A percentile compares a stretch with the other conserved stretches of the same genome.
phyloP scores from a whole-genome alignment of 345 rosid species.

The Gossypium longicalyx region DNA sequence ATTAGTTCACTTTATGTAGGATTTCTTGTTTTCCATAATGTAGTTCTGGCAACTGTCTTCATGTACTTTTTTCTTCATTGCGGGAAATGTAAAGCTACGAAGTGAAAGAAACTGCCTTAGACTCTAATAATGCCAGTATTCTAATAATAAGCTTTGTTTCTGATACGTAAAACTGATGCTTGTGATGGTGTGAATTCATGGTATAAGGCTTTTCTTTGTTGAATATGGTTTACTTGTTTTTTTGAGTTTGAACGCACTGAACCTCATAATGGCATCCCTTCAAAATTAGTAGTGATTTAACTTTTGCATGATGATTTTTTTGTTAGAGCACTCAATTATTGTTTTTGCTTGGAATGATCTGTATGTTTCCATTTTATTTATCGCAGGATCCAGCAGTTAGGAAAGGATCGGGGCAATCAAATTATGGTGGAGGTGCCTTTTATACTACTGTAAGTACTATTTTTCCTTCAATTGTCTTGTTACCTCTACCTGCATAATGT shows the following conservation, averaged over 20 bases:
- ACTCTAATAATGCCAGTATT: background rate
- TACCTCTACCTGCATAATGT: background rate
- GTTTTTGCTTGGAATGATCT: conserved; percentile 3
- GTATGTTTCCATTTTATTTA: conserved; percentile 16
- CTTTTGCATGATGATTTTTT: background rate
- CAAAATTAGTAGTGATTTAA: background rate
- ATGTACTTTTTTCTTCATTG: background rate
- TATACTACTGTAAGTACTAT: conserved; percentile 43
- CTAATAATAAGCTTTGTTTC: background rate
- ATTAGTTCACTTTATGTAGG: background rate
- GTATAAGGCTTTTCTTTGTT: background rate
- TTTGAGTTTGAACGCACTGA: background rate
- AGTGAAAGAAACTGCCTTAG: background rate
- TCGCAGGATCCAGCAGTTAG: conserved; percentile 40
- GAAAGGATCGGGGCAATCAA: conserved; percentile 42
- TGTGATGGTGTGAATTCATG: background rate
- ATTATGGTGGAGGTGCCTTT: conserved; percentile 62
- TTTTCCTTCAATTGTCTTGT: conserved; percentile 6
- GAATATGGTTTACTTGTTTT: background rate
- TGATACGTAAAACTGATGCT: background rate
- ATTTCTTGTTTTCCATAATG: background rate
- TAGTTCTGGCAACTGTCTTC: background rate
- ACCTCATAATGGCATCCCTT: background rate
- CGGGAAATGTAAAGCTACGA: background rate
- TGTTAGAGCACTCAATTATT: background rate